Conservation (phyloP, 768 basidiomycete species). For the Tylopilus balloui region DNA sequence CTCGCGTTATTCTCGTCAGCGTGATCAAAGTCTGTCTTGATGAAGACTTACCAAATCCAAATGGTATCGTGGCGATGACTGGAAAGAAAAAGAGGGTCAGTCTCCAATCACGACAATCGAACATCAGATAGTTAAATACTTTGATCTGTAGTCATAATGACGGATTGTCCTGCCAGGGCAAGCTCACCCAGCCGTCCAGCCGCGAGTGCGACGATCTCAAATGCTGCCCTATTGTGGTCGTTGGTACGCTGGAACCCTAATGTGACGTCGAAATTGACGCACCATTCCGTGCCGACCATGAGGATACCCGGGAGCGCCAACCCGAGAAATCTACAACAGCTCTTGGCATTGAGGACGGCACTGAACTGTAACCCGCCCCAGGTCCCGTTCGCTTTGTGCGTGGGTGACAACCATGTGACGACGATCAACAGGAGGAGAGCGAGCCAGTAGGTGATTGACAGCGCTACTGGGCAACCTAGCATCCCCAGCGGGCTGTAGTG, state of each 20-base stretch:
- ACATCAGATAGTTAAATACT: constrained; percentile 38
- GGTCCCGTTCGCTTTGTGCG: constrained; percentile 52
- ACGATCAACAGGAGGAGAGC: constrained; percentile 54
- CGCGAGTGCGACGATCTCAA: constrained; percentile 76
- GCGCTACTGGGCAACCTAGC: constrained; percentile 61
- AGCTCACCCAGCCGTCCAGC: constrained; percentile 67
- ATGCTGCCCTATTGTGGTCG: constrained; percentile 55
- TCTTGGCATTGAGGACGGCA: constrained; percentile 41
- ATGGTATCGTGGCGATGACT: constrained; percentile 71
- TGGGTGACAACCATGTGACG: constrained; percentile 46
- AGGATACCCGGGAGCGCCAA: constrained; percentile 74
- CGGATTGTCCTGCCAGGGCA: constrained; percentile 68
- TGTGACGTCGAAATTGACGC: constrained; percentile 10
- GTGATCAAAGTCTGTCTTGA: neutral
- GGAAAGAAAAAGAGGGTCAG: constrained; percentile 16
- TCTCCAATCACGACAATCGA: neutral
- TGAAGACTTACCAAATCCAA: constrained; percentile 51
- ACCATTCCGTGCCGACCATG: constrained; percentile 83
- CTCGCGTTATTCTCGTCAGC: neutral
- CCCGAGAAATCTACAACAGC: constrained; percentile 55
- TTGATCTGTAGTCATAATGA: constrained; percentile 79
- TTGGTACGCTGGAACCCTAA: neutral
- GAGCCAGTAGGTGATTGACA: constrained; percentile 68
- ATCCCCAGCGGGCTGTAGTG: constrained; percentile 61
- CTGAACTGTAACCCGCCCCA: constrained; percentile 57